Evolutionary conservation across 1,284 basidiomycete genomes (phyloP), one percentile per base, ranked within the genome.

Genomic region (Leccinum solheimii): DNA sequence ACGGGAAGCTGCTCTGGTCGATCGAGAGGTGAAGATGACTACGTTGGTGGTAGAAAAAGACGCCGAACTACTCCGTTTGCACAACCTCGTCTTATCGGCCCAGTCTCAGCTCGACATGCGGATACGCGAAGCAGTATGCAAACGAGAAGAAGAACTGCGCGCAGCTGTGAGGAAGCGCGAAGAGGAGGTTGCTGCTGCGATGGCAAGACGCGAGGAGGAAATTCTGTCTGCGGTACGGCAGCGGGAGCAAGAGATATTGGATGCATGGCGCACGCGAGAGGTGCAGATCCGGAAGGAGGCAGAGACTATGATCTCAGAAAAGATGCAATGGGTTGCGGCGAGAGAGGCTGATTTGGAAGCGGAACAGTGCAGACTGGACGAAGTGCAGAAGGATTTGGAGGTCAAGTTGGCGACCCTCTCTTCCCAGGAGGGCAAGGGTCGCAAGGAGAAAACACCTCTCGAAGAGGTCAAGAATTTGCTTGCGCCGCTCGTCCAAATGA

Each of bases 401-500:
- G 75, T 72, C 54, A 80, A 78, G 69, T 64, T 81, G 64, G 76
- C 72, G 56, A 71, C 73, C 45, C 68, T 80, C 64, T 81, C 85
- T 68, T 78, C 78, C 62, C 69, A 71, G 45, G 73, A 73, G 63
- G 62, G 58, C 56, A 80, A 80, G 72, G 80, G 75, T 23, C 79
- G 79, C 5, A 82, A 79, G 68, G 81, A 83, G 57, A 87, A 87
- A 70, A 80, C 78, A 2, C 87, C 88, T 5, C 75, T 90, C 5
- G 88, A 91, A 68, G 88, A 91, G 71, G 86, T 91, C 40, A 87
- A 87, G 76, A 90, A 90, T 66, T 75, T 88, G 19, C 78, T 87
- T 8, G 81, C 81, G 11, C 85, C 86, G 1, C 77, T 83, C 11
- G 75, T 76, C 50, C 80, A 80, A 30, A 73, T 81, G 30, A 70